Evolutionary conservation across 2,329 filamentous ascomycete species (phyloP), one percentile per base, ranked within the genome.

Genomic region (Colletotrichum orbiculare): DNA sequence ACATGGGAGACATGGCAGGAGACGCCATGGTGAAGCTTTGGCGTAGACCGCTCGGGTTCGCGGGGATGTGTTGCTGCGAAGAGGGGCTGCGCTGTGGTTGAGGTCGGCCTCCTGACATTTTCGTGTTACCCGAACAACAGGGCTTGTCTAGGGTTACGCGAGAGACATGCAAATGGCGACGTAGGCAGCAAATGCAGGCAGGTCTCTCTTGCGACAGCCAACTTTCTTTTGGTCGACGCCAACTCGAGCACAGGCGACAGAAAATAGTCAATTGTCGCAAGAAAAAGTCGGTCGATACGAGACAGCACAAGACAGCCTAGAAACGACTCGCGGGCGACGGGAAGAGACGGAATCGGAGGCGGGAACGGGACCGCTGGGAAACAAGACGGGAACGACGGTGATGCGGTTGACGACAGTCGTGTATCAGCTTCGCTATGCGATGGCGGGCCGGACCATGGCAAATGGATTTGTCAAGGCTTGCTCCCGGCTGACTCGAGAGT

Each of bases 11-110:
- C 25, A 56, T 52, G 42, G 53, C 54, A n/a, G 63, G 63, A 48
- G 46, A 61, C 8, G 50, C 55, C 55, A 66, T 66, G 38, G 71
- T 80, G 69, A 81, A 79, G 73, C 79, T 80, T 66, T 83, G 79
- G 35, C 82, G 81, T 49, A 85, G 76, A 13, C 78, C 74, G 71
- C 81, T 83, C 8, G 81, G 82, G 60, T 81, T 78, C 33, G 74
- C 67, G 11, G 83, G 81, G 9, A 75, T 75, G 66, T 82, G 82
- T 52, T 76, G 73, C 38, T 71, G 74, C 49, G 63, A 65, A 46
- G 62, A 65, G n/a, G 63, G 59, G 25, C 47, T 66, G 54, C 64
- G 60, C 13, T 50, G 59, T 38, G 64, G 64, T n/a, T 59, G 43
- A 45, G 64, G 64, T 41, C 54, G 64, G 17, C 60, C 61, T 39